These are phyloP conservation scores for Aspergillus glaucus DNA, from an alignment of 2,329 filamentous ascomycete genomes.

Conservation along the genomic window DNA sequence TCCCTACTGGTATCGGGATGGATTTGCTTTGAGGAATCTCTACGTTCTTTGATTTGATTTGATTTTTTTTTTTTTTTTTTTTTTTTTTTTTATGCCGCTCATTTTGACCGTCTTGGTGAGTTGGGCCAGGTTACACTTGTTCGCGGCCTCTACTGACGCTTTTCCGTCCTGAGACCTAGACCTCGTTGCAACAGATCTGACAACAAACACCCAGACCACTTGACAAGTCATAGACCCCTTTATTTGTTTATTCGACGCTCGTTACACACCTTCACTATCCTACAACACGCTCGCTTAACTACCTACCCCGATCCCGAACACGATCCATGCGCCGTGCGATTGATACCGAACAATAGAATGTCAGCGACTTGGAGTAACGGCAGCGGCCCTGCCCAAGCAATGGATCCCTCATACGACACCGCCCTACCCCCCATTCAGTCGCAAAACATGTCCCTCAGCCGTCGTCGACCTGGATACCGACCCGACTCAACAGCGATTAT, in stretches of 20 bases:
- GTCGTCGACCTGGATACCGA: slow-evolving; percentile 9
- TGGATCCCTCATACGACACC: slow-evolving; percentile 15
- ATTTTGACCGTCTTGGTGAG: background rate
- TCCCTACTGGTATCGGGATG: background rate
- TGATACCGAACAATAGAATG: slow-evolving; percentile 3
- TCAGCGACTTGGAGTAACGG: slow-evolving; percentile 7
- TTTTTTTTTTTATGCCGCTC: background rate
- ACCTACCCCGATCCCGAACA: too few species aligned
- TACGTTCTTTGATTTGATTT: background rate
- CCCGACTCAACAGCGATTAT: slow-evolving; percentile 13
- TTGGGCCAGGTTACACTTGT: background rate
- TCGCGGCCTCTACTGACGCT: background rate
- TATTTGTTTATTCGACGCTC: too few species aligned
- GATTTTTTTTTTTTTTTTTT: too few species aligned
- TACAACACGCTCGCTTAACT: background rate
- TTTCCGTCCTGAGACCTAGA: background rate
- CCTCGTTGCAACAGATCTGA: too few species aligned
- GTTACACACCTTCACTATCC: too few species aligned
- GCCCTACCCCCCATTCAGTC: slow-evolving; percentile 26
- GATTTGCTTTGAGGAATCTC: background rate
- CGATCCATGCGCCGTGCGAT: background rate
- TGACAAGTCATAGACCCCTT: background rate
- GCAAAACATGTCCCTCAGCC: slow-evolving; percentile 10
- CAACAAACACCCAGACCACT: background rate
- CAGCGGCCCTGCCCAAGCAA: slow-evolving; percentile 6